phyloP scores from a whole-genome alignment of 352 stramenopile genomes.

The Phytophthora citrophthora region DNA sequence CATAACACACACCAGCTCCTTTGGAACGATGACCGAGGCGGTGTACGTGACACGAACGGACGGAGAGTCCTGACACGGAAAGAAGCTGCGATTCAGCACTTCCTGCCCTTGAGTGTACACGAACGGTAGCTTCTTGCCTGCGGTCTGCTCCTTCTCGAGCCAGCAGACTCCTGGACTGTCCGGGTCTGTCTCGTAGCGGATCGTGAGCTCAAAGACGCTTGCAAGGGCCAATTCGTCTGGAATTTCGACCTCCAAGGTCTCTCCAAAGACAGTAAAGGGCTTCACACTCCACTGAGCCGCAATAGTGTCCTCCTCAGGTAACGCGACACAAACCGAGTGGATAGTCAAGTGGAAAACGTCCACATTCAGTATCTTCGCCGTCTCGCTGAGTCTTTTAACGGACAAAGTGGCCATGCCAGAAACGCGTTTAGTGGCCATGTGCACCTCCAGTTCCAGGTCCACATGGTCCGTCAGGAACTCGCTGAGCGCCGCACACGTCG shows the following conservation, averaged over 20 bases:
- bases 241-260: slow-evolving; percentile 59
- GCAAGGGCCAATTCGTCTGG: slow-evolving; percentile 30
- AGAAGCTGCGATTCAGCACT: slow-evolving; percentile 86
- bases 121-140: slow-evolving; percentile 76
- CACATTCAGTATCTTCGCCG: slow-evolving; percentile 36
- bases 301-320: slow-evolving; percentile 17
- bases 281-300: slow-evolving; percentile 49
- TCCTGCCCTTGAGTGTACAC: slow-evolving; percentile 90
- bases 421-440: slow-evolving; percentile 43
- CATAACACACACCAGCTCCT: slow-evolving; percentile 92
- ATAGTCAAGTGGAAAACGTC: slow-evolving; percentile 73
- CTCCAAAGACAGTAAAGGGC: slow-evolving; percentile 71
- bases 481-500: slow-evolving; percentile 62
- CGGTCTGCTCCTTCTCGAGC: slow-evolving; percentile 85
- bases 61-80: slow-evolving; percentile 93
- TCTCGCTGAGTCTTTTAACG: slow-evolving; percentile 31
- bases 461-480: slow-evolving; percentile 63
- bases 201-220: slow-evolving; percentile 36
- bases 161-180: slow-evolving; percentile 84
- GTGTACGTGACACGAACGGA: slow-evolving; percentile 96
- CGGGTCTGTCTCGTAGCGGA: slow-evolving; percentile 68
- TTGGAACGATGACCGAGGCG: slow-evolving; percentile 91
- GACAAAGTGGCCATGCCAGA: slow-evolving; percentile 43
- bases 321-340: slow-evolving; percentile 44
- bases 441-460: slow-evolving; percentile 54